Percentiles rank a stretch among this genome's conserved stretches.
Evolutionary conservation across 2,329 filamentous ascomycete genomes (phyloP).

Genomic region (Sphaerulina populicola): DNA sequence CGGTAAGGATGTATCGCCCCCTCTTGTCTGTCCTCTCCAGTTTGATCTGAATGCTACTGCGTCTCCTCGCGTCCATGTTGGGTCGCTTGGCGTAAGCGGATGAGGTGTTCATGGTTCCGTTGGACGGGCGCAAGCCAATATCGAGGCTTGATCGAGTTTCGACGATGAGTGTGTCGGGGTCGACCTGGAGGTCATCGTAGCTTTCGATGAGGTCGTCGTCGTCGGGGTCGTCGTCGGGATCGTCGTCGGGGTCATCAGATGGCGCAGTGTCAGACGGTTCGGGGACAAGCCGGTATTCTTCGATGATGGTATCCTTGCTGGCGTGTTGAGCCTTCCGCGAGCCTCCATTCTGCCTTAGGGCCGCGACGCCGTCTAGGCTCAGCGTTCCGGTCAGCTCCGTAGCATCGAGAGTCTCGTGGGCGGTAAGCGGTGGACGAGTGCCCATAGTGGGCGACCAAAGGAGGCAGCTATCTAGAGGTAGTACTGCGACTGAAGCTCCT

Average conservation of each 20-base stretch:
- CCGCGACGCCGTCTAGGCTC: conserved; percentile 16
- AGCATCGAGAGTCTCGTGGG: conserved; percentile 21
- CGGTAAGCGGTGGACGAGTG: neutral
- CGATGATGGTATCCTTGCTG: conserved; percentile 5
- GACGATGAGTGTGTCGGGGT: conserved; percentile 33
- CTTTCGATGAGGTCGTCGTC: conserved; percentile 36
- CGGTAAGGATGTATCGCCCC: conserved; percentile 43
- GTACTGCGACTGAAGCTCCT: neutral
- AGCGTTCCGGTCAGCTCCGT: conserved; percentile 20
- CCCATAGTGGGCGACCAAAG: neutral
- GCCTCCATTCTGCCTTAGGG: conserved; percentile 9
- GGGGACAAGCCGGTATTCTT: neutral
- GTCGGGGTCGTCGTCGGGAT: conserved; percentile 31
- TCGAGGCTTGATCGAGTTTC: conserved; percentile 30
- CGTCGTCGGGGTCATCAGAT: conserved; percentile 29
- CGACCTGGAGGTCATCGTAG: conserved; percentile 34
- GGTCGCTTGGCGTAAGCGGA: neutral
- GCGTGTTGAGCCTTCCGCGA: neutral
- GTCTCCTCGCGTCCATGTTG: conserved; percentile 22
- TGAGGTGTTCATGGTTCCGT: conserved; percentile 5
- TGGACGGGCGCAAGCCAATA: conserved; percentile 16
- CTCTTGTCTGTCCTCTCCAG: conserved; percentile 41
- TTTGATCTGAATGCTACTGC: conserved; percentile 41
- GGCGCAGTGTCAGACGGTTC: conserved; percentile 1
- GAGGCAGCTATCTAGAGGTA: too few species aligned